Conservation (phyloP, 371 early-diverging fungal species). For the Rhizomucor pusillus region DNA sequence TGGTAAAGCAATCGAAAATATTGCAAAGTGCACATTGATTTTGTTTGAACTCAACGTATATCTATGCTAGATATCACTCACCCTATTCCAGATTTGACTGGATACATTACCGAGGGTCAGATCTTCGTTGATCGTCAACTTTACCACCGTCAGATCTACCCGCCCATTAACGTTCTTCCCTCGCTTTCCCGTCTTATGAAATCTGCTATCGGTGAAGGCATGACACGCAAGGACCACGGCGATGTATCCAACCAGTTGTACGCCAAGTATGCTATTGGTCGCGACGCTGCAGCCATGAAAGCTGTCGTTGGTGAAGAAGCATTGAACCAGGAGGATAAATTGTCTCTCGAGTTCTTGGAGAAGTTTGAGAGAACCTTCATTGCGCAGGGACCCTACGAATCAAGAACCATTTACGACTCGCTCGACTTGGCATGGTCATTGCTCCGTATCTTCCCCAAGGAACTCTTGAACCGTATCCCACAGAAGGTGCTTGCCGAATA, state of each 20-base stretch:
- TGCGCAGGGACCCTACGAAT: slow-evolving; percentile 94
- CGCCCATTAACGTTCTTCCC: slow-evolving; percentile 99
- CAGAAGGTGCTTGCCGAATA: slow-evolving; percentile 94
- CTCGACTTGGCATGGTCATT: slow-evolving; percentile 99
- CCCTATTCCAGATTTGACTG: slow-evolving; percentile 99
- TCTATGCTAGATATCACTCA: slow-evolving; percentile 94
- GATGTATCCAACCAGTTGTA: slow-evolving; percentile 99
- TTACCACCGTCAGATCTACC: slow-evolving; percentile 99
- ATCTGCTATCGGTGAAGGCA: slow-evolving; percentile 99
- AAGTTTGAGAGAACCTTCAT: slow-evolving; percentile 99
- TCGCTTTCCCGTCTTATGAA: slow-evolving; percentile 99
- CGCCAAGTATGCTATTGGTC: slow-evolving; percentile 99
- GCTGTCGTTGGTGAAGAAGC: slow-evolving; percentile 99
- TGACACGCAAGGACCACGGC: slow-evolving; percentile 99
- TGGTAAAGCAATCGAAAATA: slow-evolving; percentile 52
- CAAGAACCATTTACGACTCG: slow-evolving; percentile 96
- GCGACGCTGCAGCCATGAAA: slow-evolving; percentile 99
- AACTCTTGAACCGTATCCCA: slow-evolving; percentile 99
- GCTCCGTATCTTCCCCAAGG: slow-evolving; percentile 99
- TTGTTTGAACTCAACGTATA: background rate
- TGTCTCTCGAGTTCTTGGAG: slow-evolving; percentile 98
- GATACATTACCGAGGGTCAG: slow-evolving; percentile 99
- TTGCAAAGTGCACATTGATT: background rate
- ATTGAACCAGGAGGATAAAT: slow-evolving; percentile 97
- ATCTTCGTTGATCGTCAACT: slow-evolving; percentile 99